Evolutionary conservation across 1,284 basidiomycete species (phyloP).

Genomic region (Ceratobasidium sp.): DNA sequence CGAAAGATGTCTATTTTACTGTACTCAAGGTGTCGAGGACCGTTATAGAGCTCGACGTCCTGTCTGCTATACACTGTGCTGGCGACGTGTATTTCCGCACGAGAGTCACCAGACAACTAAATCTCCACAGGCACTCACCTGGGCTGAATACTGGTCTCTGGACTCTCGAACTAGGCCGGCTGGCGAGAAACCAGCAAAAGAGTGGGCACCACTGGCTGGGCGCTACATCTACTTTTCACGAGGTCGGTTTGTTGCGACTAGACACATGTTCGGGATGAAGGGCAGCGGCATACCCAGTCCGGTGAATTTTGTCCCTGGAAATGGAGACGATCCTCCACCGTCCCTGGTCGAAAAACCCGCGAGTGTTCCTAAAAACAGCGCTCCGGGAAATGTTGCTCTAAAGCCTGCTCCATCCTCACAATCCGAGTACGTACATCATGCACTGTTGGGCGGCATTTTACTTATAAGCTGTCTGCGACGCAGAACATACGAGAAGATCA

Average conservation of each 20-base stretch:
- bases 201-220: constrained; percentile 34
- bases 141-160: constrained; percentile 34
- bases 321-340: constrained; percentile 13
- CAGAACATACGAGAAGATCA: constrained; percentile 37
- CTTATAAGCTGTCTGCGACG: not conserved
- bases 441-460: not conserved
- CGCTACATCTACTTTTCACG: constrained; percentile 32
- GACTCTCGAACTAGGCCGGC: constrained; percentile 24
- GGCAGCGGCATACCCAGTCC: constrained; percentile 34
- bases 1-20: constrained; percentile 33
- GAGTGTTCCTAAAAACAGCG: too few relatives aligned
- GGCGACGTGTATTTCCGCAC: constrained; percentile 30
- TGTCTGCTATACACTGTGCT: constrained; percentile 40
- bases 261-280: constrained; percentile 40
- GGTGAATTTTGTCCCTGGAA: constrained; percentile 31
- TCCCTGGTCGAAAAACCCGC: constrained; percentile 7
- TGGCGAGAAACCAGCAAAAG: constrained; percentile 4
- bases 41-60: constrained; percentile 28
- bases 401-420: constrained; percentile 9
- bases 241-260: constrained; percentile 36
- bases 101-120: constrained; percentile 36
- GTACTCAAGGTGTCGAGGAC: constrained; percentile 28
- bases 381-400: not conserved
- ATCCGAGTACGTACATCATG: constrained; percentile 1
- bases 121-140: constrained; percentile 22